Percentiles rank a stretch among this genome's conserved stretches.
These are phyloP conservation scores for Colletotrichum sp. DNA, from an alignment of 2,329 filamentous ascomycete species.

Conservation along the genomic window DNA sequence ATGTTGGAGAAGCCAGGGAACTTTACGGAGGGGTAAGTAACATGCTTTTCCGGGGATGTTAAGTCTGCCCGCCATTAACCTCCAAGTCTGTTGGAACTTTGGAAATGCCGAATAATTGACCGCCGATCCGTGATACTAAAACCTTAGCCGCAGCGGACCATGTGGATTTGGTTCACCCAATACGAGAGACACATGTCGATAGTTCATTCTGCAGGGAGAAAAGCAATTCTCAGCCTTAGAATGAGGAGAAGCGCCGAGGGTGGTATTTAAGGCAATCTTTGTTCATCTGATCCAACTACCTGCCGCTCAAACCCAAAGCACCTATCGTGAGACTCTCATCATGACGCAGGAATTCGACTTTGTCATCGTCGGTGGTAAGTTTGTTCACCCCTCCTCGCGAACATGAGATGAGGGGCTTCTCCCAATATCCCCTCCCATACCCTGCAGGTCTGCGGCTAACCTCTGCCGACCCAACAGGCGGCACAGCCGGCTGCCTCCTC, in stretches of 20 bases:
- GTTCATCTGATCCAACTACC: not conserved
- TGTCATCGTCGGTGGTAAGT: conserved; percentile 38
- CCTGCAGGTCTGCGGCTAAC: not conserved
- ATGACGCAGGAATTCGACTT: conserved; percentile 31
- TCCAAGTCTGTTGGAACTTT: not conserved
- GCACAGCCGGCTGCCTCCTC: conserved; percentile 63
- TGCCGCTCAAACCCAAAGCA: not conserved
- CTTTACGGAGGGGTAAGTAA: not conserved
- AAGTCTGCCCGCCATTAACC: not conserved
- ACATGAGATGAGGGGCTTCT: not conserved
- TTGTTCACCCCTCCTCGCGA: not conserved
- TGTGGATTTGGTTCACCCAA: not conserved
- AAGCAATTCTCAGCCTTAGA: not conserved
- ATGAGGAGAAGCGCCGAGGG: not conserved
- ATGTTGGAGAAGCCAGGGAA: not conserved
- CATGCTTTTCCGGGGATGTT: not conserved
- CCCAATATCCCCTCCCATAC: not conserved
- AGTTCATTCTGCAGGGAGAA: not conserved
- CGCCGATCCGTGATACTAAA: not conserved
- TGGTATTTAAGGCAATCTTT: not conserved
- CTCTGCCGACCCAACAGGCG: conserved; percentile 41
- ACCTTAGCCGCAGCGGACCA: not conserved
- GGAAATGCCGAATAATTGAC: not conserved
- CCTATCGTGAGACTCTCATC: not conserved
- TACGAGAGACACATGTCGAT: not conserved